Conservation (phyloP, 1,139 yeast genomes). For the Debaryomyces udenii region DNA sequence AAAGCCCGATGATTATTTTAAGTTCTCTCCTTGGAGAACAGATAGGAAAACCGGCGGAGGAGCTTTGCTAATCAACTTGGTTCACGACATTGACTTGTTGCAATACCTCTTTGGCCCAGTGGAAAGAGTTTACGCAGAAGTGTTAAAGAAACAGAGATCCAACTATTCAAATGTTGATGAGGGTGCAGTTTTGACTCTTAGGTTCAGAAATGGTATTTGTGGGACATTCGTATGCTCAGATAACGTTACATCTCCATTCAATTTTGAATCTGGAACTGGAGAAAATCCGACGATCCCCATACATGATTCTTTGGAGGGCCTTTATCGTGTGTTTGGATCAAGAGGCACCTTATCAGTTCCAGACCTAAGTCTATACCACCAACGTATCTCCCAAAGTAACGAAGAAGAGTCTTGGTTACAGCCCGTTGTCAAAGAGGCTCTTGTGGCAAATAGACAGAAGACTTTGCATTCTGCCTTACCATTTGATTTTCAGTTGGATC, state of each 20-base stretch:
- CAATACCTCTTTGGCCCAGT: slow-evolving; percentile 44
- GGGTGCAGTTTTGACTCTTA: slow-evolving; percentile 41
- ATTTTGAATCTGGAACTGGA: slow-evolving; percentile 45
- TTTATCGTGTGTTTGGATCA: slow-evolving; percentile 41
- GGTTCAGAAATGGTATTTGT: slow-evolving; percentile 35
- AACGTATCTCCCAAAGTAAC: slow-evolving; percentile 14
- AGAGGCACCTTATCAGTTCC: slow-evolving; percentile 43
- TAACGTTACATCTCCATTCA: slow-evolving; percentile 42
- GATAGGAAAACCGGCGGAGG: slow-evolving; percentile 41
- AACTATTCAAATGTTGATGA: slow-evolving; percentile 39
- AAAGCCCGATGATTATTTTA: slow-evolving; percentile 37
- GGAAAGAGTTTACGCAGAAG: slow-evolving; percentile 41
- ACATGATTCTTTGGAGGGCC: slow-evolving; percentile 32
- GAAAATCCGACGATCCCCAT: slow-evolving; percentile 44
- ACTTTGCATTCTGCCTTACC: slow-evolving; percentile 26
- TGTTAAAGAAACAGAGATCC: slow-evolving; percentile 33
- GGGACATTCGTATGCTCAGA: slow-evolving; percentile 47
- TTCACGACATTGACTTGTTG: slow-evolving; percentile 44
- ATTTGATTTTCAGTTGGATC: slow-evolving; percentile 44
- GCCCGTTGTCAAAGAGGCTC: slow-evolving; percentile 27
- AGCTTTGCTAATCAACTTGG: slow-evolving; percentile 39
- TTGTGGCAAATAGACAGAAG: slow-evolving; percentile 17
- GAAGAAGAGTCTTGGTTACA: slow-evolving; percentile 34
- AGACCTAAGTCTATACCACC: slow-evolving; percentile 40
- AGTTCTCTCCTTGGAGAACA: slow-evolving; percentile 40